Conservation (phyloP, 495 filamentous ascomycete species). For the Daldinia vernicosa region DNA sequence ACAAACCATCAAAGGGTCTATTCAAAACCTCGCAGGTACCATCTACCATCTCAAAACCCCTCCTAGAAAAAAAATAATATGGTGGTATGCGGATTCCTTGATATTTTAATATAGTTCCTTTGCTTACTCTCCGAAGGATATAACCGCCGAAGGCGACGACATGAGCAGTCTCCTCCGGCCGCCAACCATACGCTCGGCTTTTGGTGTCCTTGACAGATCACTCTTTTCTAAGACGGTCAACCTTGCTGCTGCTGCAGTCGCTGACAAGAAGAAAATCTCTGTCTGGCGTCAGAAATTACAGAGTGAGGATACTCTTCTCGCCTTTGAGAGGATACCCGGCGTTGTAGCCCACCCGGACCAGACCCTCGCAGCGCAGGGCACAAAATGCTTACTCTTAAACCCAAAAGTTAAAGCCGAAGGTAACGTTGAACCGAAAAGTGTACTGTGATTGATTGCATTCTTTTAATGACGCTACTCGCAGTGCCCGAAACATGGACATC, state of each 20-base stretch:
- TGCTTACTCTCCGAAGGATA: conserved; percentile 21
- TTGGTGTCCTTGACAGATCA: conserved; percentile 78
- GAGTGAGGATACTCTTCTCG: conserved; percentile 66
- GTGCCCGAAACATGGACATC: conserved; percentile 78
- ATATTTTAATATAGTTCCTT: not conserved
- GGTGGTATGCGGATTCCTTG: conserved; percentile 20
- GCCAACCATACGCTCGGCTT: conserved; percentile 74
- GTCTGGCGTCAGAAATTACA: conserved; percentile 67
- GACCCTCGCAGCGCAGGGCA: conserved; percentile 60
- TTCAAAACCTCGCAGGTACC: not conserved
- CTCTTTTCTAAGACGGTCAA: conserved; percentile 81
- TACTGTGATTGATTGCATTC: conserved; percentile 11
- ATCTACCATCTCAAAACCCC: not conserved
- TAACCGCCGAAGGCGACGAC: conserved; percentile 31
- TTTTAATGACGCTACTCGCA: conserved; percentile 49
- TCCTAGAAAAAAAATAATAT: conserved; percentile 20
- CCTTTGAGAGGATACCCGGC: conserved; percentile 61
- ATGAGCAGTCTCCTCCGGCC: conserved; percentile 70
- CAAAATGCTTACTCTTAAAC: conserved; percentile 78
- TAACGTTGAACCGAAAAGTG: conserved; percentile 45
- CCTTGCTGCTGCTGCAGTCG: conserved; percentile 79
- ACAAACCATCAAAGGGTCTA: conserved; percentile 16
- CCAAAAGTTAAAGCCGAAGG: conserved; percentile 74
- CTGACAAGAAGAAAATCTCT: conserved; percentile 75
- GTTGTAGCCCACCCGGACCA: conserved; percentile 63